Evolutionary conservation across 2,329 filamentous ascomycete genomes (phyloP).

Genomic region (Colletotrichum tropicale): DNA sequence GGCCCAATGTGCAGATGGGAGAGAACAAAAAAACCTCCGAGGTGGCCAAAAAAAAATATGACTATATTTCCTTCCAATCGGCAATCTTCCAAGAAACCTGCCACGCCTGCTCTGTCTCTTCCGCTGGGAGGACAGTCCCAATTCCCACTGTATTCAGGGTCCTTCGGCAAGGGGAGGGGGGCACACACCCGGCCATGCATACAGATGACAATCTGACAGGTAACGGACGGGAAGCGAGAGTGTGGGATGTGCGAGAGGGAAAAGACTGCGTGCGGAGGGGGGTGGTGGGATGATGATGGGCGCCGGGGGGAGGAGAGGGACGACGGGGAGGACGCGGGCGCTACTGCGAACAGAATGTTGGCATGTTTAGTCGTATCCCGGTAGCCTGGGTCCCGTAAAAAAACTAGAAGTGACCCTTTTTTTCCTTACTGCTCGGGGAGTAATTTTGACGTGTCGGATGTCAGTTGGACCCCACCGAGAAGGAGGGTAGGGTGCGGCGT

Average conservation of each 20-base stretch:
- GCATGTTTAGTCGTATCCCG: not conserved
- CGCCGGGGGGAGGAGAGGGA: not conserved
- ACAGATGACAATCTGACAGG: slow-evolving; percentile 1
- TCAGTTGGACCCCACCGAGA: not conserved
- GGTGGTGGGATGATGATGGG: not conserved
- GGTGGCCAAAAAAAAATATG: not conserved
- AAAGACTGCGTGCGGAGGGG: not conserved
- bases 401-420: not conserved
- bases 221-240: not conserved
- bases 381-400: not conserved
- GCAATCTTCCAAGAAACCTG: not conserved
- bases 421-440: not conserved
- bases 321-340: not conserved
- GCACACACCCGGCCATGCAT: not conserved
- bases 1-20: not conserved
- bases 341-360: not conserved
- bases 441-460: slow-evolving; percentile 11
- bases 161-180: not conserved
- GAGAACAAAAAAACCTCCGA: not conserved
- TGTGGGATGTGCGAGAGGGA: not conserved
- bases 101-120: not conserved
- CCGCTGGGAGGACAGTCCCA: not conserved
- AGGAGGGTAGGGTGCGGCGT: not conserved
- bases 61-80: slow-evolving; percentile 9
- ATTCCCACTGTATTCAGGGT: not conserved